Percentiles rank a stretch among this genome's conserved stretches.
Evolutionary conservation across 2,329 filamentous ascomycete species (phyloP).

Genomic region (Fusarium drepaniforme): DNA sequence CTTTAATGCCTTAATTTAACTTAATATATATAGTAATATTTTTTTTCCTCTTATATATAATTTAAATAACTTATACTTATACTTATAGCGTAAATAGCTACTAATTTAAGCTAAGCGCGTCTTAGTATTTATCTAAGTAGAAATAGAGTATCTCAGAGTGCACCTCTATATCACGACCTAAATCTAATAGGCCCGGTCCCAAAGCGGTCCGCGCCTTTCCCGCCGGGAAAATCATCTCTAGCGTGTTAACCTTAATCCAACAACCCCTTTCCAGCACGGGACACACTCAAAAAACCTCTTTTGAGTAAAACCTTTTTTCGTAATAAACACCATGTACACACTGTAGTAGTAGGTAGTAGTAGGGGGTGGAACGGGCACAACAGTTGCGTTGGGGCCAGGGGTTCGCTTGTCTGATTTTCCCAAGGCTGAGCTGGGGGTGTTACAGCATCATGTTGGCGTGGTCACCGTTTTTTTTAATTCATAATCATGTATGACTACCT

Average conservation of each 20-base stretch:
- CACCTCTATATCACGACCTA: too few species aligned
- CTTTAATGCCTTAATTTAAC: too few species aligned
- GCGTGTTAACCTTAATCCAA: conserved; percentile 40
- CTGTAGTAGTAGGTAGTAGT: background rate
- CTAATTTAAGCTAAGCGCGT: too few species aligned
- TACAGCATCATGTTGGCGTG: background rate
- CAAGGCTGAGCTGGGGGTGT: background rate
- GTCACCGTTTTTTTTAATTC: background rate
- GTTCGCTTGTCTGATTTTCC: background rate
- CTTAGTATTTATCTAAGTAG: too few species aligned
- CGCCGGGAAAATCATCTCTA: conserved; percentile 17
- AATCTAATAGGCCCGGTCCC: background rate
- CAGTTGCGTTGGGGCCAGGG: background rate
- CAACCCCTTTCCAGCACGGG: background rate
- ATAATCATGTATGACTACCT: background rate
- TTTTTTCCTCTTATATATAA: too few species aligned
- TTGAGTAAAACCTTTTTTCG: background rate
- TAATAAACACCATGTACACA: background rate
- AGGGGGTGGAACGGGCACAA: background rate
- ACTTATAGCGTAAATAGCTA: too few species aligned
- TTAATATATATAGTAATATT: too few species aligned
- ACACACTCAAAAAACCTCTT: background rate
- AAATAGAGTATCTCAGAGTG: too few species aligned
- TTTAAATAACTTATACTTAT: too few species aligned
- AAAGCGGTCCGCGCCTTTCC: conserved; percentile 28